Base-by-base conservation (phyloP, 2,329 filamentous ascomycete genomes). In the Parascedosporium putredinis region DNA sequence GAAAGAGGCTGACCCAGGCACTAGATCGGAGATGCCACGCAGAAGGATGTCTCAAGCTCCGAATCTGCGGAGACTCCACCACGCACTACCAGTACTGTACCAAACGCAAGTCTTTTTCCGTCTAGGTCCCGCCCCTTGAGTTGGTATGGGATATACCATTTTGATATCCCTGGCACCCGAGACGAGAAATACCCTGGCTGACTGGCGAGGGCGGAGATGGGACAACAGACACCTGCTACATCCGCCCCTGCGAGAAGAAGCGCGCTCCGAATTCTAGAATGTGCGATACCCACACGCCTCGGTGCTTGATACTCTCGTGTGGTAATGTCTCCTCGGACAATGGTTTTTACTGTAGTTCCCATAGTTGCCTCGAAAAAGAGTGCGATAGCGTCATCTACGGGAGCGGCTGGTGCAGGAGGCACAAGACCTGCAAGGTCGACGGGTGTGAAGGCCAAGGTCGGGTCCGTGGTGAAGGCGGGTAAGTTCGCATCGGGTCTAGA, bases 281-380 rank as follows among this genome's bases (percentile, higher is more conserved):
- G 50, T 56, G 55, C 50, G 5, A 5, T 49, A 29, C 34, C 6
- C 55, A 56, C 44, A 56, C 55, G 16, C 54, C 54, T 2, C 20
- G 50, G 5, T 56, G 55, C 50, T 47, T 55, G 20, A 55, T 56
- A 34, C 54, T 54, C 8, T 27, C 34, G 3, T 56, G 55, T 46
- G 51, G 29, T 22, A 47, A 50, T 7, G 50, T 50, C 1, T 51
- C 49, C 22, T 47, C 49, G 20, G 47, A 49, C 4, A 23, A 47
- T 4, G 53, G 55, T 38, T 38, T 54, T 7, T 56, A 53, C 46
- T 56, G 55, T 20, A 5, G 40, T 6, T 18, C 47, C 2, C 55
- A 56, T 44, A 56, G 47, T 51, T 56, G 55, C 44, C 14, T 27
- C 50, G 50, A 53, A 31, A 6, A 2, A 7, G 45, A 50, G 44